Evolutionary conservation across 2,329 filamentous ascomycete species (phyloP).

Genomic region (Pyrenochaeta sp.): DNA sequence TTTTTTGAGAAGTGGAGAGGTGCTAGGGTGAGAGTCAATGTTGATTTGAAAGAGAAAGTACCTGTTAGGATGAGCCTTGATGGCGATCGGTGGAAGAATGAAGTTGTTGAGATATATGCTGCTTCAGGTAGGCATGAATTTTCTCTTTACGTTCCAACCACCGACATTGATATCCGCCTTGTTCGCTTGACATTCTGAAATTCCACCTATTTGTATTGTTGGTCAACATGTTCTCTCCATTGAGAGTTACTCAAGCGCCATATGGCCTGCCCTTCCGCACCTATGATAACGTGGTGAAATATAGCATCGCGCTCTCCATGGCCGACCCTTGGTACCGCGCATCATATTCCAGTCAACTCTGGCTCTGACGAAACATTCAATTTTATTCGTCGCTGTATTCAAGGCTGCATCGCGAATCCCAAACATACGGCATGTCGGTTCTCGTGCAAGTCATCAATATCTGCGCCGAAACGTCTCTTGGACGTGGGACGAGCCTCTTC

Average conservation of each 20-base stretch:
- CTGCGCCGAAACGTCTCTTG: constrained; percentile 39
- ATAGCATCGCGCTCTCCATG: constrained; percentile 40
- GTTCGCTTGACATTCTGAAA: background rate
- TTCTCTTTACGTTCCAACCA: background rate
- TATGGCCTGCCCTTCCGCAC: background rate
- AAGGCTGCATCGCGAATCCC: constrained; percentile 42
- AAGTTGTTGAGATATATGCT: constrained; percentile 39
- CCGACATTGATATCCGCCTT: background rate
- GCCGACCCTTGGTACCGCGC: constrained; percentile 40
- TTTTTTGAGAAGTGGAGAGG: constrained; percentile 40
- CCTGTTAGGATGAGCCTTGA: constrained; percentile 38
- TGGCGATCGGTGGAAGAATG: constrained; percentile 29
- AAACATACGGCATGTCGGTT: constrained; percentile 39
- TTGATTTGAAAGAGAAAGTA: constrained; percentile 38
- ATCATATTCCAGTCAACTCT: constrained; percentile 39
- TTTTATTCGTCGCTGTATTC: constrained; percentile 43
- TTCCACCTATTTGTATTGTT: background rate
- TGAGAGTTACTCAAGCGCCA: background rate
- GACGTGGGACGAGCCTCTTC: constrained; percentile 40
- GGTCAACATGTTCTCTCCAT: background rate
- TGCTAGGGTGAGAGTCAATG: constrained; percentile 25
- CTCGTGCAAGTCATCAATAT: constrained; percentile 24
- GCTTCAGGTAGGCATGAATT: constrained; percentile 32
- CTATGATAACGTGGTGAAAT: constrained; percentile 12
- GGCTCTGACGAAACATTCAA: constrained; percentile 46